These are phyloP conservation scores for Bacidia rubella DNA, from an alignment of 495 filamentous ascomycete species.

Conservation along the genomic window DNA sequence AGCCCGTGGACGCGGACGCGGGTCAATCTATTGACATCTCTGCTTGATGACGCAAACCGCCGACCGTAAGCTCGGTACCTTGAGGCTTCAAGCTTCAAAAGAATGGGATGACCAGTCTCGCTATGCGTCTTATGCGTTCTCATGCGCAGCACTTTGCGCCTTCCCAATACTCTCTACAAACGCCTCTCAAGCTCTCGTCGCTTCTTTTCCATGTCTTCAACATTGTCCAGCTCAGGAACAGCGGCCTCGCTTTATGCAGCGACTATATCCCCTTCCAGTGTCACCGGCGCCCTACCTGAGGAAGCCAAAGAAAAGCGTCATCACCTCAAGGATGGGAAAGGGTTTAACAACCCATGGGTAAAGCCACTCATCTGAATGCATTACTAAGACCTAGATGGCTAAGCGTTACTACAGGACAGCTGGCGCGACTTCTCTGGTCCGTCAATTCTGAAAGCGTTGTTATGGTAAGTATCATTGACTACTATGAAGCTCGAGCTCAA, in stretches of 20 bases:
- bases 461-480: slow-evolving; percentile 6
- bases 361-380: not conserved
- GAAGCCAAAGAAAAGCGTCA: slow-evolving; percentile 41
- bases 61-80: no score
- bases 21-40: no score
- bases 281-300: slow-evolving; percentile 35
- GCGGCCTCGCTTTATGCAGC: slow-evolving; percentile 40
- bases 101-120: no score
- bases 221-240: slow-evolving; percentile 29
- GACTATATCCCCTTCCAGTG: slow-evolving; percentile 32
- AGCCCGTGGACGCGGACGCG: no score
- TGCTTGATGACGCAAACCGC: no score
- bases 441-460: slow-evolving; percentile 9
- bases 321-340: slow-evolving; percentile 42
- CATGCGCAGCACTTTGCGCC: slow-evolving; percentile 1
- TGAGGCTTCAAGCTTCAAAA: no score
- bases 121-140: no score
- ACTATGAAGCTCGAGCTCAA: not conserved
- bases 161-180: slow-evolving; percentile 8
- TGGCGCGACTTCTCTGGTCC: slow-evolving; percentile 12
- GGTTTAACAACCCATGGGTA: slow-evolving; percentile 50
- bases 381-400: no score
- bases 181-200: not conserved
- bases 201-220: slow-evolving; percentile 11
- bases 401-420: slow-evolving; percentile 12